Evolutionary conservation across 2,329 filamentous ascomycete genomes (phyloP).

Genomic region (Pestalotiopsis fici): DNA sequence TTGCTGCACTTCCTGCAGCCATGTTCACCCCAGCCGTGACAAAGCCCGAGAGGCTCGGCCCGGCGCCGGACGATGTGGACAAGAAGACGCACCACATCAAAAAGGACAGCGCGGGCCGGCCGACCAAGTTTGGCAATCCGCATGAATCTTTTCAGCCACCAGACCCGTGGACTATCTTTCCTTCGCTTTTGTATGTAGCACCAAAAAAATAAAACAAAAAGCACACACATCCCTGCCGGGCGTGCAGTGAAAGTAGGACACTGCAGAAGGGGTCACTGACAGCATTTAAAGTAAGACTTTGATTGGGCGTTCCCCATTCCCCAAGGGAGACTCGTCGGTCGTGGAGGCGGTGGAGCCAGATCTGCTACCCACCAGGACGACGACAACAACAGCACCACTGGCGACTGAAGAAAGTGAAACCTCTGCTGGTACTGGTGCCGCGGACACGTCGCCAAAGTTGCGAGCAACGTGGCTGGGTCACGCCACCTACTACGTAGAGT

Average conservation of each 20-base stretch:
- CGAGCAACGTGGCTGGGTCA: constrained; percentile 95
- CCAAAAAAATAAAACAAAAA: not conserved
- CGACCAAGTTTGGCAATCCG: constrained; percentile 40
- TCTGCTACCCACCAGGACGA: not conserved
- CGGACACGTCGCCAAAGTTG: constrained; percentile 58
- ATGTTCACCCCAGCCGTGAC: constrained; percentile 4
- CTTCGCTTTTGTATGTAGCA: not conserved
- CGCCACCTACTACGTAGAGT: constrained; percentile 92
- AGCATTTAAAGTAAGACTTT: not conserved
- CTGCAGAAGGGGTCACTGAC: not conserved
- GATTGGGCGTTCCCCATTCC: not conserved
- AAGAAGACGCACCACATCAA: constrained; percentile 48
- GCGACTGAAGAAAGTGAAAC: constrained; percentile 28
- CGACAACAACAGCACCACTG: not conserved
- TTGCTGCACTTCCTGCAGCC: not conserved
- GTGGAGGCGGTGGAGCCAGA: constrained; percentile 1
- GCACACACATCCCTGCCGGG: too few relatives aligned
- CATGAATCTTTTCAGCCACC: constrained; percentile 6
- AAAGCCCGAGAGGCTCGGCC: constrained; percentile 1
- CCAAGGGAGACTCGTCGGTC: not conserved
- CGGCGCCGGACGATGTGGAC: constrained; percentile 38
- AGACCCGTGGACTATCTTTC: not conserved
- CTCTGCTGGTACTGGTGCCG: too few relatives aligned
- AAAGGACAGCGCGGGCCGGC: constrained; percentile 37
- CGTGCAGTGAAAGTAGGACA: too few relatives aligned